Percentiles rank a stretch among this genome's conserved stretches.
Conservation (phyloP, 1,139 yeast genomes). For the Pichia sp. region DNA sequence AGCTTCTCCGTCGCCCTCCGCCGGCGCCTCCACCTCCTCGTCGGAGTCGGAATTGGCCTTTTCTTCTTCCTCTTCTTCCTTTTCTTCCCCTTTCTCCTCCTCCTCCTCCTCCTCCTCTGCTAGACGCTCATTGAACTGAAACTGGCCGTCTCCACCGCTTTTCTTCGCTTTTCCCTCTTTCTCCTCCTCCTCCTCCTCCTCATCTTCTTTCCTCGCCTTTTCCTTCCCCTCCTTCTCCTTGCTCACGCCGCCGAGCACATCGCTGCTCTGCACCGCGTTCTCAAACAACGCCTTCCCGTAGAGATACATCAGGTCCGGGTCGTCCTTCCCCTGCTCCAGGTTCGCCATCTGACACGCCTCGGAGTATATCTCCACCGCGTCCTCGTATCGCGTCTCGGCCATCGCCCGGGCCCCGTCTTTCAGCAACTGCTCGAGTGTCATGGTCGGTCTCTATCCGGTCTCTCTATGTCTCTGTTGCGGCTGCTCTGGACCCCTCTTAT, state of each 20-base stretch:
- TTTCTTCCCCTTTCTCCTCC: conserved; percentile 35
- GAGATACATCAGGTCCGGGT: conserved; percentile 66
- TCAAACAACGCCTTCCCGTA: conserved; percentile 82
- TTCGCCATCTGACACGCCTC: conserved; percentile 64
- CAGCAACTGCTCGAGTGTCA: conserved; percentile 35
- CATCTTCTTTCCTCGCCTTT: conserved; percentile 18
- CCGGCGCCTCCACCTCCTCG: conserved; percentile 24
- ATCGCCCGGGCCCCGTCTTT: conserved; percentile 59
- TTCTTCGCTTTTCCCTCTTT: conserved; percentile 23
- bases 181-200: conserved; percentile 24
- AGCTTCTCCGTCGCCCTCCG: conserved; percentile 36
- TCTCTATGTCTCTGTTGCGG: neutral
- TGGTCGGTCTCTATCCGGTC: neutral
- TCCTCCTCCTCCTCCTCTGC: conserved; percentile 27
- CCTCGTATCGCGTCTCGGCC: conserved; percentile 60
- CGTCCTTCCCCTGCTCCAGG: conserved; percentile 51
- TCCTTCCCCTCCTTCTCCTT: no score
- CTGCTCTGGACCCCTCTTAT: no score
- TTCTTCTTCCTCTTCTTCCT: conserved; percentile 33
- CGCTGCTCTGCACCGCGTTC: conserved; percentile 69
- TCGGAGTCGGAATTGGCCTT: conserved; percentile 23
- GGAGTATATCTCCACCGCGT: conserved; percentile 68
- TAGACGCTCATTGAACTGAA: conserved; percentile 12
- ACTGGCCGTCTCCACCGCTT: conserved; percentile 19
- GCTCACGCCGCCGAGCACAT: conserved; percentile 56